phyloP scores from a whole-genome alignment of 805 yeast species.

The Vanderwaltozyma polyspora region DNA sequence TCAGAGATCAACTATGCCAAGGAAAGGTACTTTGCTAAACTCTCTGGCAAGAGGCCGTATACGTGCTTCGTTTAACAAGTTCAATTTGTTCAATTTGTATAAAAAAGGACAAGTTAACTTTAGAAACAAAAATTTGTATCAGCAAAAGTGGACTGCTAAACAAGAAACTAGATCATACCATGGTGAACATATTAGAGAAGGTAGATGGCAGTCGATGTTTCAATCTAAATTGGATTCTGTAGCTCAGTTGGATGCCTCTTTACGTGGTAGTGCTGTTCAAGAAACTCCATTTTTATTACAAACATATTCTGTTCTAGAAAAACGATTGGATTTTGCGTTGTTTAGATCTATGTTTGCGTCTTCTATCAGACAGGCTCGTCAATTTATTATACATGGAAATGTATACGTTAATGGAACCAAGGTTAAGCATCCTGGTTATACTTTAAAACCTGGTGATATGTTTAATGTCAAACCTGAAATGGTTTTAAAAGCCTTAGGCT shows the following conservation, averaged over 20 bases:
- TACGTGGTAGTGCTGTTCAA: slow-evolving; percentile 34
- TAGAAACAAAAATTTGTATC: slow-evolving; percentile 61
- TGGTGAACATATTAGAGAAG: slow-evolving; percentile 85
- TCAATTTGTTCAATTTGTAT: slow-evolving; percentile 78
- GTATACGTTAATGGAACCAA: slow-evolving; percentile 78
- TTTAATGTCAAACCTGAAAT: slow-evolving; percentile 78
- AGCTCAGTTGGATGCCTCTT: slow-evolving; percentile 77
- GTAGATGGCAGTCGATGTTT: slow-evolving; percentile 65
- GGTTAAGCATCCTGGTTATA: slow-evolving; percentile 69
- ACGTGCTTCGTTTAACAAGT: slow-evolving; percentile 85
- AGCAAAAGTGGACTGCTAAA: slow-evolving; percentile 86
- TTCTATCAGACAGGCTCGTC: slow-evolving; percentile 87
- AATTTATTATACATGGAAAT: slow-evolving; percentile 67
- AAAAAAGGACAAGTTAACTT: slow-evolving; percentile 51
- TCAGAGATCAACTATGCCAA: slow-evolving; percentile 52
- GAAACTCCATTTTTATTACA: slow-evolving; percentile 80
- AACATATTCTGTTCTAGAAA: slow-evolving; percentile 80
- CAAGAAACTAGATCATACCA: slow-evolving; percentile 90
- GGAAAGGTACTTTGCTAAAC: slow-evolving; percentile 45
- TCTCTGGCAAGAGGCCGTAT: slow-evolving; percentile 59
- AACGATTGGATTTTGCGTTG: slow-evolving; percentile 78
- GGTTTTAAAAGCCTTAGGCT: slow-evolving; percentile 77
- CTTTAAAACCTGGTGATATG: slow-evolving; percentile 73
- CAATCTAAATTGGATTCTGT: slow-evolving; percentile 65
- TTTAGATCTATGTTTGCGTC: slow-evolving; percentile 91